These are phyloP conservation scores for Trypanosoma avium DNA, from an alignment of 208 protist species.

Conservation along the genomic window DNA sequence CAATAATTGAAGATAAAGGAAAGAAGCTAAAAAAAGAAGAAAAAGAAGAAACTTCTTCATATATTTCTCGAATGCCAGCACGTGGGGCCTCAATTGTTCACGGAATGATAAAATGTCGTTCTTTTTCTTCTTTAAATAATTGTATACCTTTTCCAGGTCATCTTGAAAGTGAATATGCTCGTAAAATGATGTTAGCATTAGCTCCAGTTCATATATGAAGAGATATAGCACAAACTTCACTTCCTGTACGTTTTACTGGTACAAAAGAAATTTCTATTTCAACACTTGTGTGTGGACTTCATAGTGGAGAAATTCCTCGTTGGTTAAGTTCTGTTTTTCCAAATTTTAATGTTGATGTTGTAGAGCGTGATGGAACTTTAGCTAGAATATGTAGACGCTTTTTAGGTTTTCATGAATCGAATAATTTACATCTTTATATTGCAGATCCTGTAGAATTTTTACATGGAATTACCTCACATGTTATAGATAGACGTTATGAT, in stretches of 20 bases:
- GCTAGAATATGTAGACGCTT: constrained; percentile 72
- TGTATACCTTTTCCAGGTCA: constrained; percentile 76
- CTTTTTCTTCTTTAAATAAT: constrained; percentile 73
- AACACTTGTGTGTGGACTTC: constrained; percentile 80
- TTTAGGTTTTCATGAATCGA: constrained; percentile 79
- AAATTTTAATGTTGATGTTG: constrained; percentile 83
- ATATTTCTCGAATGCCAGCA: constrained; percentile 71
- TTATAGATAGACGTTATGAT: constrained; percentile 47
- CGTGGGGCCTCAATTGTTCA: constrained; percentile 68
- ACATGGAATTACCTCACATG: constrained; percentile 35
- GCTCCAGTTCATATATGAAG: constrained; percentile 81
- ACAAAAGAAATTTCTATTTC: constrained; percentile 64
- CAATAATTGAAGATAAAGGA: background rate
- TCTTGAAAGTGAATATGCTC: constrained; percentile 71
- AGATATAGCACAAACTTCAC: constrained; percentile 51
- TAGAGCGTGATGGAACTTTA: constrained; percentile 84
- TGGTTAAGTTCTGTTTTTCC: constrained; percentile 82
- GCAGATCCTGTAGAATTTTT: constrained; percentile 72
- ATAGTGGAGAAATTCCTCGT: constrained; percentile 77
- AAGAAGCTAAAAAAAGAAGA: constrained; percentile 9
- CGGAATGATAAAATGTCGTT: constrained; percentile 85
- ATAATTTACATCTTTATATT: constrained; percentile 60
- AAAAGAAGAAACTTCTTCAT: constrained; percentile 24
- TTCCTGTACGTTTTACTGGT: constrained; percentile 73
- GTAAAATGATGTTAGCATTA: constrained; percentile 85